Evolutionary conservation across 2,329 filamentous ascomycete species (phyloP).

Genomic region (Epicoccum nigrum): DNA sequence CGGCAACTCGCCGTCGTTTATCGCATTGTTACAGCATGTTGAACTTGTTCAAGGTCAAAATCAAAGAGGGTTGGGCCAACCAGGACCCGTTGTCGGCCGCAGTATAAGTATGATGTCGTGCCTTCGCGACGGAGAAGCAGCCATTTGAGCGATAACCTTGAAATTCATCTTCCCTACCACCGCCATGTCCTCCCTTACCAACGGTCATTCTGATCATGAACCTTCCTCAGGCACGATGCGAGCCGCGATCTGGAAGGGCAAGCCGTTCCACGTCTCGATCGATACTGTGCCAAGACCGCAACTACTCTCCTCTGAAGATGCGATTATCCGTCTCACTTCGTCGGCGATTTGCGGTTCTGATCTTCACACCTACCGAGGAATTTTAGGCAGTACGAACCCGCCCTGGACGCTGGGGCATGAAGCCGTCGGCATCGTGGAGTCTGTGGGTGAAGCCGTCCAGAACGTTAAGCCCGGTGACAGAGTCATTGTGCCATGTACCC

Average conservation of each 20-base stretch:
- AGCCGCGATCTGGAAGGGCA: background rate
- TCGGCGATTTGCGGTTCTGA: background rate
- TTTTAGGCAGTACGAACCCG: background rate
- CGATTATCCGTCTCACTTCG: background rate
- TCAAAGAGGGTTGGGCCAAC: background rate
- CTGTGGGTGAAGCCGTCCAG: background rate
- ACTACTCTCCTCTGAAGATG: background rate
- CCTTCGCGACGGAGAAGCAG: background rate
- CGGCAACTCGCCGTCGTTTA: background rate
- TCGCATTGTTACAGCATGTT: background rate
- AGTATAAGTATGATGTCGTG: background rate
- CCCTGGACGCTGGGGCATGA: background rate
- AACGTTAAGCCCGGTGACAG: background rate
- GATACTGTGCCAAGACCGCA: background rate
- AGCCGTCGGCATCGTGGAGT: background rate
- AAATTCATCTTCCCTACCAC: too few species aligned
- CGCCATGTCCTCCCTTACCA: background rate
- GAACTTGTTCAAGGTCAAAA: too few species aligned
- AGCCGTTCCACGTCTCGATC: background rate
- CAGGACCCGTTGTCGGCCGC: too few species aligned
- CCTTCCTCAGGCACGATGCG: background rate
- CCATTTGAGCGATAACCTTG: background rate
- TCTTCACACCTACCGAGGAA: background rate
- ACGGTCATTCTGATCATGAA: background rate
- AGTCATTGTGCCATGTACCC: background rate